phyloP scores from a whole-genome alignment of 139 green algal genomes.

The Tetraselmis chui region DNA sequence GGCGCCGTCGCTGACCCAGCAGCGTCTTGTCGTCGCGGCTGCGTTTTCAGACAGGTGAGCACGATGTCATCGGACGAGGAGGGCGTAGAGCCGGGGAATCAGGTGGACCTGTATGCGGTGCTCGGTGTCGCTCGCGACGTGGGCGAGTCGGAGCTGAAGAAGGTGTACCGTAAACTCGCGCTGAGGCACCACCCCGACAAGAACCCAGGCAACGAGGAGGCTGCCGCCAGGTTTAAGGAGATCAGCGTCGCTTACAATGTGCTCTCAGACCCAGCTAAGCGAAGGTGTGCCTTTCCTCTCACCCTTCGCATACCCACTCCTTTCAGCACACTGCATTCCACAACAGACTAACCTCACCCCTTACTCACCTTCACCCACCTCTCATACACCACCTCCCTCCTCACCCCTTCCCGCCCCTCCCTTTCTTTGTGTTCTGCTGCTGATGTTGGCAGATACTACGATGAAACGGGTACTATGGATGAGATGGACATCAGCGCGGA shows the following conservation, averaged over 20 bases:
- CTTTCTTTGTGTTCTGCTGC: too few species aligned
- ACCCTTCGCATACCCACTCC: too few species aligned
- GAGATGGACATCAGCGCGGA: conserved; percentile 27
- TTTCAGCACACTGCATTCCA: too few species aligned
- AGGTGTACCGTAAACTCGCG: not conserved
- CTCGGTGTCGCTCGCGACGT: not conserved
- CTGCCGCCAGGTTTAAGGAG: not conserved
- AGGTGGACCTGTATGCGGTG: not conserved
- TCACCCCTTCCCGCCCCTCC: too few species aligned
- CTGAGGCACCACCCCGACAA: not conserved
- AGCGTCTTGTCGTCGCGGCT: too few species aligned
- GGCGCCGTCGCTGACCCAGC: too few species aligned
- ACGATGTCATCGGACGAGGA: not conserved
- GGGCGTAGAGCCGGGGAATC: not conserved
- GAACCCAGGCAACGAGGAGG: not conserved
- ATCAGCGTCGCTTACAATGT: not conserved
- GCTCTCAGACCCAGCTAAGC: not conserved
- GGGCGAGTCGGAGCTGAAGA: not conserved
- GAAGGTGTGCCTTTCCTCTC: too few species aligned
- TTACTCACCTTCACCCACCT: too few species aligned
- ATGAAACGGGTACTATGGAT: conserved; percentile 17
- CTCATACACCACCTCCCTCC: too few species aligned
- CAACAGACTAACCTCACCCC: too few species aligned
- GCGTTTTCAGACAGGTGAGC: not conserved
- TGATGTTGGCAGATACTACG: too few species aligned